Evolutionary conservation across 2,329 filamentous ascomycete genomes (phyloP).

Genomic region (Ceratocystis smalleyi): DNA sequence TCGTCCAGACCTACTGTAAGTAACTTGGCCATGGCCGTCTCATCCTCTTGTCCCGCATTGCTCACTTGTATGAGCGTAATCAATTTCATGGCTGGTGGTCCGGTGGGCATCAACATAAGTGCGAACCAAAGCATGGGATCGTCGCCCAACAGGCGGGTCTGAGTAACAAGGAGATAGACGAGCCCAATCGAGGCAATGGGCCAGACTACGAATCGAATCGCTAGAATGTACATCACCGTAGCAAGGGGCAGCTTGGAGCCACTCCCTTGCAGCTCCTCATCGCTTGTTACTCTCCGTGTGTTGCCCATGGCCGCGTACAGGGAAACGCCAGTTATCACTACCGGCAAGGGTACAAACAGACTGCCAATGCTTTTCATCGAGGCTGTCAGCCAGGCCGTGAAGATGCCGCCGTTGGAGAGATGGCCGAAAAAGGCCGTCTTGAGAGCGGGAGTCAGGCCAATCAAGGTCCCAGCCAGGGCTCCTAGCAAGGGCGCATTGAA

Average conservation of each 20-base stretch:
- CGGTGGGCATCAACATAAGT: constrained; percentile 34
- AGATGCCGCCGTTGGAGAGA: constrained; percentile 42
- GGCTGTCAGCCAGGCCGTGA: constrained; percentile 50
- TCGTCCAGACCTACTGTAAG: constrained; percentile 25
- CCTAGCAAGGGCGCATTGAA: constrained; percentile 48
- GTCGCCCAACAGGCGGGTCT: constrained; percentile 33
- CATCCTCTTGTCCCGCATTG: constrained; percentile 26
- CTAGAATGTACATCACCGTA: constrained; percentile 35
- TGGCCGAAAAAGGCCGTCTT: constrained; percentile 47
- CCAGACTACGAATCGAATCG: constrained; percentile 46
- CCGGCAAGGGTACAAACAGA: constrained; percentile 48
- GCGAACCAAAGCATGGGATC: constrained; percentile 54
- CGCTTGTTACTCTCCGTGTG: constrained; percentile 10
- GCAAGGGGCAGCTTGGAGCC: constrained; percentile 30
- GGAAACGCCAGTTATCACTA: constrained; percentile 52
- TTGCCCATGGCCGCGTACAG: constrained; percentile 36
- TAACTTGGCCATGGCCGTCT: constrained; percentile 30
- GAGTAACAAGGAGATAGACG: constrained; percentile 39
- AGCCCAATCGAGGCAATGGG: constrained; percentile 38
- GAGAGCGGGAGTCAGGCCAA: constrained; percentile 44
- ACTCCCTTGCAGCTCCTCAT: constrained; percentile 25
- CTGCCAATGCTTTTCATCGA: constrained; percentile 46
- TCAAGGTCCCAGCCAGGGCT: constrained; percentile 39
- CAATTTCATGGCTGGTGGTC: constrained; percentile 33
- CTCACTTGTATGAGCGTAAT: constrained; percentile 32